Evolutionary conservation across 306 rosid genomes (phyloP), one percentile per base, ranked within the genome.

Genomic region (Pterocarpus macrocarpus): DNA sequence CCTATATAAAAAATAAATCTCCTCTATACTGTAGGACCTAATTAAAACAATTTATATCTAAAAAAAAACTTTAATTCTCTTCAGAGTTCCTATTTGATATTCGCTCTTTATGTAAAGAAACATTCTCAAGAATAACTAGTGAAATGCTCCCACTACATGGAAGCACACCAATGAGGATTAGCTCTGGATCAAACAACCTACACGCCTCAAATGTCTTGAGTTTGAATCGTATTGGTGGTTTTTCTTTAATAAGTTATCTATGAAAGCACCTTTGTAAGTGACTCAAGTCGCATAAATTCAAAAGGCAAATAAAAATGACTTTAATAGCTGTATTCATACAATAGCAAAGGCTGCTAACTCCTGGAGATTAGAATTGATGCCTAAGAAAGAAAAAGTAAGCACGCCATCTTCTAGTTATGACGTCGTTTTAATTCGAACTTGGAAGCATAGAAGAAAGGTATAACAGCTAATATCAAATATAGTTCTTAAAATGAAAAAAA

Each of bases 361-460:
- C 7, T 33, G 33, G 36, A 56, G 22, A 57, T 11, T 57, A 65
- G 53, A 57, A 35, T 17, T 52, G n/a, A 65, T 77, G 65, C 30
- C 43, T 52, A 64, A 39, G 38, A 52, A 69, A 44, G 58, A 3
- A 77, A 65, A 77, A 14, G 38, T 65, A 16, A 7, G 57, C 80
- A 63, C 72, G 63, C 36, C 72, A 49, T 64, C 52, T 76, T 63
- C 64, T 76, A 10, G 63, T 49, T 63, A 62, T 16, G 50, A 47
- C 50, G 62, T 76, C 28, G 30, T 64, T 64, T 64, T 63, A 33
- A 32, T 64, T 76, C 5, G 47, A 10, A 43, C 47, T 10, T 22
- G 28, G 7, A 75, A 61, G 28, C 66, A 14, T 3, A 14, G 16
- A 35, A 45, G 1, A 50, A 38, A 47, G 2, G 15, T 47, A 47